Evolutionary conservation across 495 filamentous ascomycete genomes (phyloP).

Genomic region (Glarea lozoyensis): DNA sequence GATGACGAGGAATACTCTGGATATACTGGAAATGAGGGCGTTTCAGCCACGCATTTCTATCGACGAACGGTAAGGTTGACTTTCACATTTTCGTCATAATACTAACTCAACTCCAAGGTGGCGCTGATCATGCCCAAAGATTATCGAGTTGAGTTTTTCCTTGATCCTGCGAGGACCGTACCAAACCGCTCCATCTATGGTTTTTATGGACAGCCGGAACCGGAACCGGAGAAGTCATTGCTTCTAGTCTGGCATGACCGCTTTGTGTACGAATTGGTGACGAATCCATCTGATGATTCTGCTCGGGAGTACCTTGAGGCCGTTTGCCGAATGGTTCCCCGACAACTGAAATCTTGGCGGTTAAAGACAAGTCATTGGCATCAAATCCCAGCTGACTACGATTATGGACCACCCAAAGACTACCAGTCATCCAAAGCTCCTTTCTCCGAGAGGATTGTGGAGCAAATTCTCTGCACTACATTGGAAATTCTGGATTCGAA

Average conservation of each 20-base stretch:
- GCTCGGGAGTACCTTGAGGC: neutral
- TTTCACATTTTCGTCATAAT: neutral
- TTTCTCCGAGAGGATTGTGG: slow-evolving; percentile 1
- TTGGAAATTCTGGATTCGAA: slow-evolving; percentile 3
- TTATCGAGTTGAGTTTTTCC: slow-evolving; percentile 11
- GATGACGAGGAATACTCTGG: slow-evolving; percentile 30
- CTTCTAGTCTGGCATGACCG: neutral
- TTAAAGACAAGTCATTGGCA: too few relatives aligned
- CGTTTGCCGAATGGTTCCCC: slow-evolving; percentile 4
- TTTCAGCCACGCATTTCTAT: slow-evolving; percentile 27
- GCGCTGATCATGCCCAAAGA: slow-evolving; percentile 10
- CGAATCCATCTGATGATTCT: neutral
- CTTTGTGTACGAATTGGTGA: neutral
- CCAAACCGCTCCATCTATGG: neutral
- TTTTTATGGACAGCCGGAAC: neutral
- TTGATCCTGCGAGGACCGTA: neutral
- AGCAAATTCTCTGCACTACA: neutral
- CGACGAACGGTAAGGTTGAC: slow-evolving; percentile 23
- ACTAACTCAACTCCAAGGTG: slow-evolving; percentile 7
- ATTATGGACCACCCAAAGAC: neutral
- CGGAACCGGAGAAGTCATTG: neutral
- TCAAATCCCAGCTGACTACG: neutral
- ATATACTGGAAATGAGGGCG: slow-evolving; percentile 31
- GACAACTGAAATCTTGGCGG: neutral
- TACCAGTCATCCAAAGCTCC: neutral